These are phyloP conservation scores for Daldinia decipiens DNA, from an alignment of 495 filamentous ascomycete genomes.

Conservation along the genomic window DNA sequence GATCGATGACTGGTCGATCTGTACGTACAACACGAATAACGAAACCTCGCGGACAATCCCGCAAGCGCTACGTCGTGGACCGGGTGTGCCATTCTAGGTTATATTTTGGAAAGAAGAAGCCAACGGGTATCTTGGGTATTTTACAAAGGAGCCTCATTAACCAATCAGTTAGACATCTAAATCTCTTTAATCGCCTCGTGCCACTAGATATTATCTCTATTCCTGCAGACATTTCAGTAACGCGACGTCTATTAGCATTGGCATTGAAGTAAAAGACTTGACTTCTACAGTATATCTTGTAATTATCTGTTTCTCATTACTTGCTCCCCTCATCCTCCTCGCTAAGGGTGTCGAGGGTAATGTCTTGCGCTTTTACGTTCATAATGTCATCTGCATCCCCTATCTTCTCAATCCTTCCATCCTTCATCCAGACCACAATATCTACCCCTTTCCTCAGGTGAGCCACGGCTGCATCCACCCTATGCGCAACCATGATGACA, in stretches of 20 bases:
- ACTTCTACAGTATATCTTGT: background rate
- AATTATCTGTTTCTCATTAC: background rate
- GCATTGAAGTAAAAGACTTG: background rate
- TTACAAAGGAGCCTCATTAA: background rate
- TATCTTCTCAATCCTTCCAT: slow-evolving; percentile 47
- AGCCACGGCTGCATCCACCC: slow-evolving; percentile 64
- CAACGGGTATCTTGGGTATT: background rate
- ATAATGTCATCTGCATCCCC: slow-evolving; percentile 11
- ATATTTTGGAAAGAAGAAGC: background rate
- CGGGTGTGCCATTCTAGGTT: background rate
- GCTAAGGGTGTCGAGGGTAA: background rate
- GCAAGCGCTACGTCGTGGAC: slow-evolving; percentile 14
- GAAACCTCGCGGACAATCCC: slow-evolving; percentile 13
- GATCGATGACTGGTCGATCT: slow-evolving; percentile 36
- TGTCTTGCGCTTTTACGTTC: background rate
- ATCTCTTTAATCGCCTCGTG: background rate
- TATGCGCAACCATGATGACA: slow-evolving; percentile 70
- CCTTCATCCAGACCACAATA: slow-evolving; percentile 47
- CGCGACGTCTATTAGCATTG: background rate
- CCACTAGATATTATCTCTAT: background rate
- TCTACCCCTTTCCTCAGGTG: slow-evolving; percentile 42
- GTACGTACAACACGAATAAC: slow-evolving; percentile 32
- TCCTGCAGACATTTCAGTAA: background rate
- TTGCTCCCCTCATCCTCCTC: background rate
- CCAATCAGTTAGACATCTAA: background rate